These are phyloP conservation scores for Scutellaria barbata DNA, from an alignment of 257 asterid genomes.

Conservation along the genomic window DNA sequence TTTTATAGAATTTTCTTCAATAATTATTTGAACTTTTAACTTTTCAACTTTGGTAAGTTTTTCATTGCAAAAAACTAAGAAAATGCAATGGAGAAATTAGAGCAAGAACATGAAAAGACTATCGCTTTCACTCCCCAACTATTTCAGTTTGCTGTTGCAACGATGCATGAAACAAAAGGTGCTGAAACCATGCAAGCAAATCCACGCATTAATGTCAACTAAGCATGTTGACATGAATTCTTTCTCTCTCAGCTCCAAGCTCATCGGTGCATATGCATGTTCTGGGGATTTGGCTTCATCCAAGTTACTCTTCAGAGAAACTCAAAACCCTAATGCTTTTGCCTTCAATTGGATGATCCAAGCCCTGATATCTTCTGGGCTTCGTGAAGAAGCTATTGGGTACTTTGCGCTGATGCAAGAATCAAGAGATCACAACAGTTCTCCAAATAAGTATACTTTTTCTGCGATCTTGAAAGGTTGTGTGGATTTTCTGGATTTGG, in stretches of 20 bases:
- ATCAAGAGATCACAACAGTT: conserved; percentile 35
- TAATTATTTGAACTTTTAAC: too few species aligned
- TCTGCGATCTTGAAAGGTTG: conserved; percentile 54
- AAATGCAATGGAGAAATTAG: conserved; percentile 21
- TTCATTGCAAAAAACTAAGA: neutral
- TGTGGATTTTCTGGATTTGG: conserved; percentile 51
- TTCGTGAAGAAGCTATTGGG: conserved; percentile 30
- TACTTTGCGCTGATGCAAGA: conserved; percentile 49
- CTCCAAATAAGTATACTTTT: conserved; percentile 53
- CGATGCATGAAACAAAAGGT: conserved; percentile 52
- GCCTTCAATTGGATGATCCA: conserved; percentile 69
- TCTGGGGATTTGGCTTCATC: conserved; percentile 61
- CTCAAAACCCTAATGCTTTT: conserved; percentile 49
- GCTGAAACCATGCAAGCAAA: conserved; percentile 58
- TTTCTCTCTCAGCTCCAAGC: conserved; percentile 57
- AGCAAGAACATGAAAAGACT: conserved; percentile 34
- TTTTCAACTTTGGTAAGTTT: too few species aligned
- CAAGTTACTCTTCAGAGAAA: conserved; percentile 27
- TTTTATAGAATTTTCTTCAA: too few species aligned
- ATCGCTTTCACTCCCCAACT: conserved; percentile 34
- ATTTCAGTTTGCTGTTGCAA: conserved; percentile 45
- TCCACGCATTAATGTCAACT: conserved; percentile 52
- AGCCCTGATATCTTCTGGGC: conserved; percentile 43
- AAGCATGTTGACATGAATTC: conserved; percentile 34
- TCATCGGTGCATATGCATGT: conserved; percentile 62